phyloP scores from a whole-genome alignment of 257 asterid species.

The Catharanthus roseus region DNA sequence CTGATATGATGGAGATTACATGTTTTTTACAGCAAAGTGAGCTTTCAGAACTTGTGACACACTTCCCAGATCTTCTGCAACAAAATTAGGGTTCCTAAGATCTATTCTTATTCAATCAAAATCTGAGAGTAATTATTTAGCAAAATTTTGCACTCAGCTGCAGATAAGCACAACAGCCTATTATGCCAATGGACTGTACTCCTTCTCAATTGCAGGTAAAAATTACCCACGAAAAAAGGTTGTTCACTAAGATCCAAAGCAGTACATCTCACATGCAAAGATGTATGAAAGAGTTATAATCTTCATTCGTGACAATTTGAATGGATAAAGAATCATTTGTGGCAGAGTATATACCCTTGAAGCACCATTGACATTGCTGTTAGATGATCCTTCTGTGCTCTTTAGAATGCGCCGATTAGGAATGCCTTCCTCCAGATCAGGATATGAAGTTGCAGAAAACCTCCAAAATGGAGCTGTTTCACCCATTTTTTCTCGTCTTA shows the following conservation, averaged over 20 bases:
- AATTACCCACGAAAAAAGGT: neutral
- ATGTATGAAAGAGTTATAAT: neutral
- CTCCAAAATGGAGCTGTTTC: slow-evolving; percentile 89
- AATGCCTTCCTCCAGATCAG: slow-evolving; percentile 53
- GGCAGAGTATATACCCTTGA: slow-evolving; percentile 42
- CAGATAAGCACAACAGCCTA: neutral
- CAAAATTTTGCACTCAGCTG: neutral
- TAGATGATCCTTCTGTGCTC: slow-evolving; percentile 16
- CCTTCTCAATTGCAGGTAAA: neutral
- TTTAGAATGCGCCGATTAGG: slow-evolving; percentile 25
- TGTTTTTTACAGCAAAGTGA: neutral
- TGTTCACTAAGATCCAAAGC: neutral
- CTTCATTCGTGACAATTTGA: slow-evolving; percentile 3
- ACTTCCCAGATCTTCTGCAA: neutral
- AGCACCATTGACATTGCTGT: slow-evolving; percentile 28
- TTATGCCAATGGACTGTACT: neutral
- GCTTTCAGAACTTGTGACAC: neutral
- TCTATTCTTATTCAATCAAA: neutral
- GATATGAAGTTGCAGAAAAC: slow-evolving; percentile 84
- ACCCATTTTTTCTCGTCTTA: slow-evolving; percentile 84
- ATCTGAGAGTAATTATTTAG: neutral
- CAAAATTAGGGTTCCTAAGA: neutral
- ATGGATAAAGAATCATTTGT: slow-evolving; percentile 11
- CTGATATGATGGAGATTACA: neutral
- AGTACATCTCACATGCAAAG: neutral